Conservation (phyloP, 805 yeast species). For the Metschnikowia drakensbergensis region DNA sequence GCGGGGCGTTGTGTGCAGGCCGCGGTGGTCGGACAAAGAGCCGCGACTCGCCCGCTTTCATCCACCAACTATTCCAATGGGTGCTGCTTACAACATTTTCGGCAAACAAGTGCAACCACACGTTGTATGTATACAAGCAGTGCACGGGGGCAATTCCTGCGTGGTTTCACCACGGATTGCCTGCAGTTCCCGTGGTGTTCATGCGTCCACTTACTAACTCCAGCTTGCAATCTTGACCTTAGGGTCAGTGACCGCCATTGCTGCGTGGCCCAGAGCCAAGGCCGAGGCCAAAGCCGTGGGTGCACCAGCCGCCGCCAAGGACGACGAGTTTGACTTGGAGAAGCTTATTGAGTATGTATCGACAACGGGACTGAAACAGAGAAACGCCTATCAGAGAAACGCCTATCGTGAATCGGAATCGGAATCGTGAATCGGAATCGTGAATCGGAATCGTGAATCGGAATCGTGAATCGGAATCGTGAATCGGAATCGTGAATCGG, state of each 20-base stretch:
- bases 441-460: background rate
- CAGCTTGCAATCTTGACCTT: slow-evolving; percentile 42
- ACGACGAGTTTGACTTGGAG: slow-evolving; percentile 43
- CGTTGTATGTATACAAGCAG: slow-evolving; percentile 29
- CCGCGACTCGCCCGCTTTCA: background rate
- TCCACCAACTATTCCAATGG: slow-evolving; percentile 26
- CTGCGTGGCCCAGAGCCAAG: slow-evolving; percentile 35
- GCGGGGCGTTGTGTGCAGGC: background rate
- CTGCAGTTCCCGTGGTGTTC: background rate
- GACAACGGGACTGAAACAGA: no score
- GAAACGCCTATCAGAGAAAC: no score
- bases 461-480: background rate
- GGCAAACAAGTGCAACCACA: slow-evolving; percentile 46
- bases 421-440: no score
- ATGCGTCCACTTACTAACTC: slow-evolving; percentile 10
- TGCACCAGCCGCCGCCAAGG: slow-evolving; percentile 25
- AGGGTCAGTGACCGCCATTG: slow-evolving; percentile 36
- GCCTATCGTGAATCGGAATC: no score
- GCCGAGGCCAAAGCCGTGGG: slow-evolving; percentile 21
- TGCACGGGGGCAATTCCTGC: background rate
- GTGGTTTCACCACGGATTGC: background rate
- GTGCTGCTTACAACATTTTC: slow-evolving; percentile 39
- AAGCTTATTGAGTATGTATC: slow-evolving; percentile 40
- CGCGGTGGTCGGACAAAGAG: background rate
- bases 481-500: no score